Percentiles rank a stretch among this genome's conserved stretches.
Evolutionary conservation across 1,284 basidiomycete species (phyloP).

Genomic region (Irpex sp.): DNA sequence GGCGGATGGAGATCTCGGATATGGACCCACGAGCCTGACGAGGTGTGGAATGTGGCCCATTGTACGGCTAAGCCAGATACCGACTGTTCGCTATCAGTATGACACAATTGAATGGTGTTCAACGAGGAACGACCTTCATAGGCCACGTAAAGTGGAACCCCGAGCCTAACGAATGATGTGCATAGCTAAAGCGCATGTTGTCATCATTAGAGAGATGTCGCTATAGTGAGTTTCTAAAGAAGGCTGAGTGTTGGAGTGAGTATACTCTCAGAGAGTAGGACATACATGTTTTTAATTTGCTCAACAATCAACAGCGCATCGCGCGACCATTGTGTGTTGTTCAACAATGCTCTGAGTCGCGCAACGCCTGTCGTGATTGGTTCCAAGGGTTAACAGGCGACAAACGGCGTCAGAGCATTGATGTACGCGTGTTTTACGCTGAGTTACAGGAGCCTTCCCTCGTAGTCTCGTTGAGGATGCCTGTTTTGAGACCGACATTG

Average conservation of each 20-base stretch:
- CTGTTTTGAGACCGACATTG: too few relatives aligned
- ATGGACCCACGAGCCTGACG: too few relatives aligned
- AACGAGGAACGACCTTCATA: too few relatives aligned
- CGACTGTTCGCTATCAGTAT: too few relatives aligned
- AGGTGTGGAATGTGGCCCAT: neutral
- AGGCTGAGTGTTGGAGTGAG: neutral
- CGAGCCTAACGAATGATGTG: too few relatives aligned
- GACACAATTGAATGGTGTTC: too few relatives aligned
- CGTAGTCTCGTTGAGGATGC: too few relatives aligned
- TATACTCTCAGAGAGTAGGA: neutral
- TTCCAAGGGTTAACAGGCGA: neutral
- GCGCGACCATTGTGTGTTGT: neutral
- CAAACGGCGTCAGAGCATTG: neutral
- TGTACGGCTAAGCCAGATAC: too few relatives aligned
- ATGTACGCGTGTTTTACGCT: neutral
- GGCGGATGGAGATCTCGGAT: neutral
- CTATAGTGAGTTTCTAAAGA: neutral
- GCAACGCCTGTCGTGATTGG: neutral
- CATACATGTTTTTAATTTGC: neutral
- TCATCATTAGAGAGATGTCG: neutral
- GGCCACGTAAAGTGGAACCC: too few relatives aligned
- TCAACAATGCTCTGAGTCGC: neutral
- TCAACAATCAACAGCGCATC: neutral
- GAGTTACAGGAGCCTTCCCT: too few relatives aligned
- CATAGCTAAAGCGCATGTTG: neutral